A percentile compares a stretch with the other conserved stretches of the same genome.
phyloP scores from a whole-genome alignment of 73 alveolate genomes.

The Paramecium pentaurelia region DNA sequence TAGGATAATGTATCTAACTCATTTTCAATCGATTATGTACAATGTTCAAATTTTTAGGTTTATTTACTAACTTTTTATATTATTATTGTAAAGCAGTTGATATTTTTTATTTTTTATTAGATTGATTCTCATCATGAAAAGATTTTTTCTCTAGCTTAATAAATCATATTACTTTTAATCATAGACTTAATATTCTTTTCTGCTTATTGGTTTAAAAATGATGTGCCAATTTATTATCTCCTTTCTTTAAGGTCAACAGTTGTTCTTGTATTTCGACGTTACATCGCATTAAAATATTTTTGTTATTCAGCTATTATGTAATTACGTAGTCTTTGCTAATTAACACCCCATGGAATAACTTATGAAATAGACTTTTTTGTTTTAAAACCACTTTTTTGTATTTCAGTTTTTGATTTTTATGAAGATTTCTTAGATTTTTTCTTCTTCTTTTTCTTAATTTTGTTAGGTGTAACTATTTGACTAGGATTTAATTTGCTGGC shows the following conservation, averaged over 20 bases:
- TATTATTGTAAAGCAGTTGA: neutral
- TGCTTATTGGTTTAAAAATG: neutral
- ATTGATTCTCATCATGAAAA: neutral
- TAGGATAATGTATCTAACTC: neutral
- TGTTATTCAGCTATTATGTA: neutral
- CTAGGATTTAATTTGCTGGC: neutral
- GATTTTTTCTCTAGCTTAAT: slow-evolving; percentile 13
- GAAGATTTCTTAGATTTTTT: neutral
- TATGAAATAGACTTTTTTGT: neutral
- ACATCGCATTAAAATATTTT: neutral
- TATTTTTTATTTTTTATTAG: neutral
- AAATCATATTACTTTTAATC: neutral
- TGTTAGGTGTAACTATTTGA: neutral
- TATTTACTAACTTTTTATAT: neutral
- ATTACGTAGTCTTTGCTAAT: neutral
- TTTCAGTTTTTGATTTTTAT: neutral
- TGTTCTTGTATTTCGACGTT: neutral
- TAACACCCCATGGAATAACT: neutral
- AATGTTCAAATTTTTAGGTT: neutral
- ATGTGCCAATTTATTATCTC: neutral
- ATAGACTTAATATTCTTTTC: neutral
- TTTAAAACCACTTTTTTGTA: neutral
- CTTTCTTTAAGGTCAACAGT: neutral
- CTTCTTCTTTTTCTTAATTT: neutral
- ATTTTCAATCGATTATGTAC: neutral